Evolutionary conservation across 371 early-diverging fungal species (phyloP), one percentile per base, ranked within the genome.

Genomic region (Mortierella sp.): DNA sequence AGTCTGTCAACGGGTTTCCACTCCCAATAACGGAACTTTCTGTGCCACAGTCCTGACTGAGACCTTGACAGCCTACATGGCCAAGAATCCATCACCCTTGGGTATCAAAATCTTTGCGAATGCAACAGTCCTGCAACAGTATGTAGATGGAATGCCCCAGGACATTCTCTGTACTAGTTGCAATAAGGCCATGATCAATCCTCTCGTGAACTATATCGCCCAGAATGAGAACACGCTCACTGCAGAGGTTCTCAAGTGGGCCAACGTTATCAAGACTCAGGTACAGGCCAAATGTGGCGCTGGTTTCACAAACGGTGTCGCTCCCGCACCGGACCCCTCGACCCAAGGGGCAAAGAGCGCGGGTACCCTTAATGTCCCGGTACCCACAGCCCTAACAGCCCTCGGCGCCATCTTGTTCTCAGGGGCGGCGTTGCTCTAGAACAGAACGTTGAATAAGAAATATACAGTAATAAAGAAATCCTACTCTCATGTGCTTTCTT

Each of bases 121-220:
- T 19, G 5, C 56, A 6, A 53, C 57, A 4, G 69, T 43, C 0
- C 43, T 68, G 39, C 30, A 57, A 41, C 61, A 60, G 7, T 76
- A 69, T 53, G 65, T 76, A 4, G 41, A 52, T 21, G 32, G 19
- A 7, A 64, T 76, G 60, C 76, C 76, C 11, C 42, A 30, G 28
- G 62, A 61, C 11, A 6, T 76, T 19, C 49, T 76, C 19, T 76
- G 76, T 61, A 69, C 76, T 5, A 24, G 55, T 7, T 76, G 76
- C 52, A 76, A 59, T 61, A 69, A 76, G 61, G 69, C 76, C 15
- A 76, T 76, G 30, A 64, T 76, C 65, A 76, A 64, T 21, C 76
- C 76, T 1, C 42, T 76, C 21, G 31, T 27, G 41, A 64, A 64
- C 42, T 76, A 56, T 32, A 34, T 76, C 17, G n/a, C 56, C 2